Evolutionary conservation across 83 land plant species (phyloP).

Genomic region (Diphasiastrum complanatum): DNA sequence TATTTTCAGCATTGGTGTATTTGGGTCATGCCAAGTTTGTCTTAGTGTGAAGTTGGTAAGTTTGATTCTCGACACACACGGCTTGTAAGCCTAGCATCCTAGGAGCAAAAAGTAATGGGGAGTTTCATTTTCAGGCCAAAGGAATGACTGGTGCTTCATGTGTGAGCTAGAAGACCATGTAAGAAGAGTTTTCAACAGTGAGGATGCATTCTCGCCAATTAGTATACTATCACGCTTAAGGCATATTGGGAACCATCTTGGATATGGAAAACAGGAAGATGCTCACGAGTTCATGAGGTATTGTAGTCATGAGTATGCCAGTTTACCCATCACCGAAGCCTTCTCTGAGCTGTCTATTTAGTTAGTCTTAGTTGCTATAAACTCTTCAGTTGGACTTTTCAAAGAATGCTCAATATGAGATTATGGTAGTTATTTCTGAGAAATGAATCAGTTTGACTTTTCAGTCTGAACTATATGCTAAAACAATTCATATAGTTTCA

Average conservation of each 20-base stretch:
- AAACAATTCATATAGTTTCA: background rate
- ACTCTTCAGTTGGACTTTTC: background rate
- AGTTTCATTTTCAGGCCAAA: conserved; percentile 31
- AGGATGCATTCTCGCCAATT: conserved; percentile 48
- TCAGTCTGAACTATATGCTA: conserved; percentile 2
- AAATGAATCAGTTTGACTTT: background rate
- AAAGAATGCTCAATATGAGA: background rate
- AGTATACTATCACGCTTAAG: conserved; percentile 45
- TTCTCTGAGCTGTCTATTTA: background rate
- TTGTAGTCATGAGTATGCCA: background rate
- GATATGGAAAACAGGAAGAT: conserved; percentile 68
- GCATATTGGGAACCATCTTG: conserved; percentile 51
- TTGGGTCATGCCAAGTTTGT: background rate
- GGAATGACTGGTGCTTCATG: conserved; percentile 52
- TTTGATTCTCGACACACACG: conserved; percentile 2
- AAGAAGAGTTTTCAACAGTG: conserved; percentile 37
- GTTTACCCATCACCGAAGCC: background rate
- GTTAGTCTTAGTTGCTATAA: background rate
- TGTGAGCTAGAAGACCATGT: conserved; percentile 61
- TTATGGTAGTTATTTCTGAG: background rate
- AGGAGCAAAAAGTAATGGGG: no score
- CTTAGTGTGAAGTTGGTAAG: background rate
- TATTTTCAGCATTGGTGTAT: background rate
- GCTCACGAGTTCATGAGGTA: conserved; percentile 70
- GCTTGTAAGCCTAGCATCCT: background rate